Conservation (phyloP, 352 stramenopile genomes). For the Phytophthora fragariae region DNA sequence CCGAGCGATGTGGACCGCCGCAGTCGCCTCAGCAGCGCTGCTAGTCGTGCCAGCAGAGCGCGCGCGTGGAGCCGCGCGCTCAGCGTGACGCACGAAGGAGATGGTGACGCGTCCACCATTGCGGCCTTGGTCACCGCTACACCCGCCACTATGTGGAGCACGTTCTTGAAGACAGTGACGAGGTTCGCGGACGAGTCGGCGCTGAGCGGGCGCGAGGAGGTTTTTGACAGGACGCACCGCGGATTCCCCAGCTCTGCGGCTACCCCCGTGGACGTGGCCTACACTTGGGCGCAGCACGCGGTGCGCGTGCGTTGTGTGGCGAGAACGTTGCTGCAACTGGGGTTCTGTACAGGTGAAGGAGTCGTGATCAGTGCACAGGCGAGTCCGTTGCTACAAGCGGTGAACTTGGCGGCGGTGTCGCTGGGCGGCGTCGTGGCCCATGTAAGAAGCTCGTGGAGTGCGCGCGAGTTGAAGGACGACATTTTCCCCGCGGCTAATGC, state of each 20-base stretch:
- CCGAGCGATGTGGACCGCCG: not conserved
- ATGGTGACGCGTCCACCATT: slow-evolving; percentile 22
- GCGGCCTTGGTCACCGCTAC: slow-evolving; percentile 29
- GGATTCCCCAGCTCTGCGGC: slow-evolving; percentile 3
- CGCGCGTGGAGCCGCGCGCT: slow-evolving; percentile 38
- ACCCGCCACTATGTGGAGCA: slow-evolving; percentile 32
- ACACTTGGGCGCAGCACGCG: slow-evolving; percentile 41
- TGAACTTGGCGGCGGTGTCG: slow-evolving; percentile 69
- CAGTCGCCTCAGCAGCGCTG: slow-evolving; percentile 14
- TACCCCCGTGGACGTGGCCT: slow-evolving; percentile 16
- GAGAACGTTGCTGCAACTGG: slow-evolving; percentile 58
- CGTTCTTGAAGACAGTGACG: slow-evolving; percentile 42
- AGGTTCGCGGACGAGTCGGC: slow-evolving; percentile 31
- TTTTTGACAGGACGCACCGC: slow-evolving; percentile 1
- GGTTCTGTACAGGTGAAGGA: slow-evolving; percentile 65
- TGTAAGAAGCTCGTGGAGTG: slow-evolving; percentile 61
- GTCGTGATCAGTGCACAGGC: slow-evolving; percentile 58
- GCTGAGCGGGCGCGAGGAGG: slow-evolving; percentile 31
- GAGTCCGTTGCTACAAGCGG: slow-evolving; percentile 54
- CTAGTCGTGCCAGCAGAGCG: slow-evolving; percentile 17
- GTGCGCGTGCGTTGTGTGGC: slow-evolving; percentile 45
- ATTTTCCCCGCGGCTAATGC: slow-evolving; percentile 66
- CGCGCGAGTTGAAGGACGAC: slow-evolving; percentile 53
- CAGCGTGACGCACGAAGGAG: slow-evolving; percentile 32
- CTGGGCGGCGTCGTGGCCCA: slow-evolving; percentile 68